Evolutionary conservation across 805 yeast species (phyloP).

Genomic region (Yamadazyma laniorum): DNA sequence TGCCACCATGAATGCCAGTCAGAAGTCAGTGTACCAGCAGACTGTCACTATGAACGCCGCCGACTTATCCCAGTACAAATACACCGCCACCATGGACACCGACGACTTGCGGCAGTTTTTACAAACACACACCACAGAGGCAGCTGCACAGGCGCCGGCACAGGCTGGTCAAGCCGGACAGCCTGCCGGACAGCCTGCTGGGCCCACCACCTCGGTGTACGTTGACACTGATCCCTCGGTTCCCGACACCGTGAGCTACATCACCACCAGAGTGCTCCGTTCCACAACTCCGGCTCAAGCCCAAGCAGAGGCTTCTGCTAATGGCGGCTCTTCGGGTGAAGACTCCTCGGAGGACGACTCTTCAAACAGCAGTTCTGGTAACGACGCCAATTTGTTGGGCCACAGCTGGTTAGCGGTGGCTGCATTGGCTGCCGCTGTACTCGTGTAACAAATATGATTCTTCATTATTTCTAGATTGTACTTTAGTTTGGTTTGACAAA

Average conservation of each 20-base stretch:
- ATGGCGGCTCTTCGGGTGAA: background rate
- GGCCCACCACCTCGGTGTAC: constrained; percentile 13
- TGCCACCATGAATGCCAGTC: constrained; percentile 13
- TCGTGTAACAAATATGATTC: constrained; percentile 6
- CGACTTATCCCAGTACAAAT: constrained; percentile 7
- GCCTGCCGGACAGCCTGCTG: constrained; percentile 17
- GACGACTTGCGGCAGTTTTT: constrained; percentile 11
- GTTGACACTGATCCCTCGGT: constrained; percentile 17
- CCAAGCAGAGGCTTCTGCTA: constrained; percentile 2
- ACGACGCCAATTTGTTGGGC: background rate
- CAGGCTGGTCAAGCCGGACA: constrained; percentile 18
- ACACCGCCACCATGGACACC: constrained; percentile 11
- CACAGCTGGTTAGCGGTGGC: background rate
- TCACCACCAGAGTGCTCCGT: constrained; percentile 33
- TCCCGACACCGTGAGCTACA: constrained; percentile 22
- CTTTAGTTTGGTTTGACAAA: no score
- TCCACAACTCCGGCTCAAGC: constrained; percentile 15
- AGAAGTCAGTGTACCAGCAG: constrained; percentile 3
- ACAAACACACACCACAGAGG: constrained; percentile 14
- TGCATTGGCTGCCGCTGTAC: background rate
- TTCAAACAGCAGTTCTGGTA: background rate
- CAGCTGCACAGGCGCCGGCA: constrained; percentile 8
- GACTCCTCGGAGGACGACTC: background rate
- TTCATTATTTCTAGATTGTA: background rate
- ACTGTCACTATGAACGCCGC: constrained; percentile 18